Evolutionary conservation across 345 rosid genomes (phyloP).

Genomic region (Hibiscus syriacus): DNA sequence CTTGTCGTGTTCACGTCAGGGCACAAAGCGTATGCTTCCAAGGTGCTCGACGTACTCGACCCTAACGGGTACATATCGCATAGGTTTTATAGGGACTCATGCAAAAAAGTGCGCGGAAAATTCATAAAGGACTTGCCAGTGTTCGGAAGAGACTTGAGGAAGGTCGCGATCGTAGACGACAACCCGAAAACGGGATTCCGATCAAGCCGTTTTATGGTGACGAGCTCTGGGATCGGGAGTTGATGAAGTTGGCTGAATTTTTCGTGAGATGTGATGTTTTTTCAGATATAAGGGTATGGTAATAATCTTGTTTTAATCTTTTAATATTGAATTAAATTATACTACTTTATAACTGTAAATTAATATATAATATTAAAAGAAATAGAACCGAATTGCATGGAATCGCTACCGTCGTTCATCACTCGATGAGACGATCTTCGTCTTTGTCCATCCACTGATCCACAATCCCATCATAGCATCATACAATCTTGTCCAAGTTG

Average conservation of each 20-base stretch:
- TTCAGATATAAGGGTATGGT: constrained; percentile 69
- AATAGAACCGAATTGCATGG: no score
- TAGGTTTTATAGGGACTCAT: constrained; percentile 63
- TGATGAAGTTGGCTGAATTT: constrained; percentile 45
- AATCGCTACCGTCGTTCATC: no score
- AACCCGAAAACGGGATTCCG: constrained; percentile 85
- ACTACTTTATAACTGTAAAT: no score
- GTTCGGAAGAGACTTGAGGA: constrained; percentile 56
- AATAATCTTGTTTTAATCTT: no score
- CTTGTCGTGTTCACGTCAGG: constrained; percentile 88
- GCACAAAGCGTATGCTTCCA: constrained; percentile 58
- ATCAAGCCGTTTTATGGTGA: constrained; percentile 42
- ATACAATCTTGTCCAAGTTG: no score
- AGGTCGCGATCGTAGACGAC: constrained; percentile 75
- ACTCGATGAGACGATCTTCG: no score
- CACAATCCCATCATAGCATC: no score
- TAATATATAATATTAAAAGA: no score
- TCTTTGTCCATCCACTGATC: no score
- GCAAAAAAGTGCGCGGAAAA: constrained; percentile 57
- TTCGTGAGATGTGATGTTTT: constrained; percentile 40
- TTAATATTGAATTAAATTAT: no score
- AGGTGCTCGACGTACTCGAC: constrained; percentile 64
- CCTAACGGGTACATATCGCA: constrained; percentile 45
- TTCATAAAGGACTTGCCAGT: constrained; percentile 65
- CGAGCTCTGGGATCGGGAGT: constrained; percentile 47